Conservation (phyloP, 2,329 filamentous ascomycete species). For the Geosmithia putterillii region DNA sequence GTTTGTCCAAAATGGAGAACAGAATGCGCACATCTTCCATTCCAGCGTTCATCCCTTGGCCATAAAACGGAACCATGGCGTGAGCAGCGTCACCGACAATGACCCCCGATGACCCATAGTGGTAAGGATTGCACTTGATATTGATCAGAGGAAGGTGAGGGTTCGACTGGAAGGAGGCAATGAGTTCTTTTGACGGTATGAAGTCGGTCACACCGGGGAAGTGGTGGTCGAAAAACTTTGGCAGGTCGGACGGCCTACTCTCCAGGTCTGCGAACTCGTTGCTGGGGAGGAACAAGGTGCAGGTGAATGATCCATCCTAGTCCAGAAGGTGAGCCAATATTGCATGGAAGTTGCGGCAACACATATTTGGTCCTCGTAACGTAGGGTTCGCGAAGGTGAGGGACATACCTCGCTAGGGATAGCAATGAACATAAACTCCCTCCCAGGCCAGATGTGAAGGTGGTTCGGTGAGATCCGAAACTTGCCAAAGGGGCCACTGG, state of each 20-base stretch:
- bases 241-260: slow-evolving; percentile 42
- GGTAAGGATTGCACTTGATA: slow-evolving; percentile 85
- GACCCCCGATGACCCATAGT: slow-evolving; percentile 63
- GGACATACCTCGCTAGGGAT: slow-evolving; percentile 56
- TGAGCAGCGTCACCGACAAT: slow-evolving; percentile 91
- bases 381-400: too few relatives aligned
- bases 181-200: slow-evolving; percentile 55
- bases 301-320: slow-evolving; percentile 83
- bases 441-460: slow-evolving; percentile 93
- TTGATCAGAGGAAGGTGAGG: slow-evolving; percentile 87
- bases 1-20: slow-evolving; percentile 67
- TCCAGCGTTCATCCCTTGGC: slow-evolving; percentile 94
- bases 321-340: not conserved
- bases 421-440: slow-evolving; percentile 96
- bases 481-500: slow-evolving; percentile 19
- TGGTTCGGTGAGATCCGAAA: slow-evolving; percentile 87
- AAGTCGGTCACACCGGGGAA: slow-evolving; percentile 77
- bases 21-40: slow-evolving; percentile 87
- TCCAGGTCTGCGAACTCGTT: slow-evolving; percentile 58
- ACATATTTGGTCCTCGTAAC: too few relatives aligned
- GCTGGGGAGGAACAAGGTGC: slow-evolving; percentile 80
- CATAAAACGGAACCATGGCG: slow-evolving; percentile 97
- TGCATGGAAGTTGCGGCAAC: too few relatives aligned
- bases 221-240: slow-evolving; percentile 65
- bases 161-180: slow-evolving; percentile 65